Conservation (phyloP, 495 filamentous ascomycete genomes). For the Penicillium waksmanii region DNA sequence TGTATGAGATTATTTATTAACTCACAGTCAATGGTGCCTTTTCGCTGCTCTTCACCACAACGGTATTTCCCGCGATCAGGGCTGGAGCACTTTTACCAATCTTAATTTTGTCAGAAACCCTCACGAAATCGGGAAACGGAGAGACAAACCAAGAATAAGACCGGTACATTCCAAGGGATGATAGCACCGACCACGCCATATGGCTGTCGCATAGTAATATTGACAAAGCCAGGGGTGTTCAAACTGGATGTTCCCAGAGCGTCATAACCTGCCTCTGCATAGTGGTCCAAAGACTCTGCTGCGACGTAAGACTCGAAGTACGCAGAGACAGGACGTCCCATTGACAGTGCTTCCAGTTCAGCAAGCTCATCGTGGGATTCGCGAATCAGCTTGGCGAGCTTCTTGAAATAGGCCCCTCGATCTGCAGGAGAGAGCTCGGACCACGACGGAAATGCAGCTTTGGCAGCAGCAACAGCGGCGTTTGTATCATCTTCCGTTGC, state of each 20-base stretch:
- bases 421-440: constrained; percentile 43
- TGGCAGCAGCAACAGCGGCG: constrained; percentile 60
- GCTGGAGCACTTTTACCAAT: constrained; percentile 54
- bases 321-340: constrained; percentile 33
- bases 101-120: neutral
- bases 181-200: constrained; percentile 40
- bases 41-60: constrained; percentile 62
- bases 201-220: constrained; percentile 39
- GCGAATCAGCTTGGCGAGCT: constrained; percentile 53
- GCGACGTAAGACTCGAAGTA: constrained; percentile 25
- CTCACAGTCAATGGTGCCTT: constrained; percentile 57
- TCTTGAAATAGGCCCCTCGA: constrained; percentile 51
- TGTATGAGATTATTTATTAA: neutral
- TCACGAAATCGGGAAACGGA: neutral
- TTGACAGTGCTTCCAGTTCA: constrained; percentile 42
- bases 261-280: constrained; percentile 27
- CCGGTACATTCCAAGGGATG: constrained; percentile 40
- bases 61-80: constrained; percentile 58
- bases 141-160: constrained; percentile 34
- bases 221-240: constrained; percentile 60
- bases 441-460: constrained; percentile 63
- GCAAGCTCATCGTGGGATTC: constrained; percentile 54
- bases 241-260: constrained; percentile 54
- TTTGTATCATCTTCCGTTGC: constrained; percentile 58
- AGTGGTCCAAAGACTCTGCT: constrained; percentile 26